Base-by-base conservation (phyloP, 352 stramenopile genomes). In the Globisporangium camurandrum region DNA sequence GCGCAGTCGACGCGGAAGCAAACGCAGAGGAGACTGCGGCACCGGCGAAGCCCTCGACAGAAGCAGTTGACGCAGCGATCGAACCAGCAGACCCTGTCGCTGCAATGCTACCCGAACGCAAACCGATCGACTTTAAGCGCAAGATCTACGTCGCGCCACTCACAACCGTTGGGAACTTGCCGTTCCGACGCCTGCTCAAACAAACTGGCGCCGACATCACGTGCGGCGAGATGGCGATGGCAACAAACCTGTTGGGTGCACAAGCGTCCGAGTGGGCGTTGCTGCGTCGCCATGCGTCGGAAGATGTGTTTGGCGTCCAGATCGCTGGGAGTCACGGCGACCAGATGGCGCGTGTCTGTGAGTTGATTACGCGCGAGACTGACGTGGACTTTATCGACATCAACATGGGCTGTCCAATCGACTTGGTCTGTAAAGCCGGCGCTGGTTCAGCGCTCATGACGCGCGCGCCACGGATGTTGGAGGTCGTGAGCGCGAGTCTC, bases 131-230 rank as follows among this genome's bases (percentile, higher is more conserved):
- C 61, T 99, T 99, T 57, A 84, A 95, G 42, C 86, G 88, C 54
- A 99, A 99, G 68, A 96, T 99, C 24, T 99, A 99, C 73, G 75
- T 99, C 23, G 97, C 96, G 10, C 97, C 97, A 9, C 82, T 99
- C 16, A 99, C 97, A 26, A 99, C 97, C 1, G 95, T 99, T 1
- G 97, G 97, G n/a, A 99, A 99, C 65, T 63, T 99, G 24, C 97
- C 97, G 5, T 99, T 98, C 74, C 90, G 97, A 43, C 82, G 96
- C 5, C 78, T 99, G 41, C 76, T 98, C 68, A 99, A 98, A 76
- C 75, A 97, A 44, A 96, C 91, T 30, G 97, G 96, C 38, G 97
- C 97, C 24, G 97, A 99, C 64, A 99, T 99, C 60, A 99, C 97
- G 27, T 99, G 94, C 59, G 96, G 95, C 41, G 97, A 99, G 67